Conservation (phyloP, 805 yeast genomes). For the Pichia eremophila region DNA sequence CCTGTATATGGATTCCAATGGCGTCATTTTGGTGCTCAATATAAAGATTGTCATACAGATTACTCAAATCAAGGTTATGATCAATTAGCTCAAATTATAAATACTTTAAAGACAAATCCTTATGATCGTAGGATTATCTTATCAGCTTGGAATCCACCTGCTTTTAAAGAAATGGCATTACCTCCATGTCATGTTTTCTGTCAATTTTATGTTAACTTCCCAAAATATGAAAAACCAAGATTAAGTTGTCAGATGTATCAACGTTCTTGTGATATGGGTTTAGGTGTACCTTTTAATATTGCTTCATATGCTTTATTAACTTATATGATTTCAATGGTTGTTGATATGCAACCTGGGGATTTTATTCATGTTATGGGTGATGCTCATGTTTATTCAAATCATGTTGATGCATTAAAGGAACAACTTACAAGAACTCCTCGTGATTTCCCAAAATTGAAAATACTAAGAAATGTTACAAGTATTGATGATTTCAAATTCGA, state of each 20-base stretch:
- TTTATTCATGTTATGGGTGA: conserved; percentile 95
- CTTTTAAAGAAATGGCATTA: conserved; percentile 85
- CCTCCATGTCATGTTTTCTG: conserved; percentile 98
- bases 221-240: conserved; percentile 46
- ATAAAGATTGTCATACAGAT: conserved; percentile 76
- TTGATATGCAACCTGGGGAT: conserved; percentile 91
- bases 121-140: conserved; percentile 89
- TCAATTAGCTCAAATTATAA: conserved; percentile 72
- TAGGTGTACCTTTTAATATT: conserved; percentile 98
- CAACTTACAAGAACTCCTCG: conserved; percentile 72
- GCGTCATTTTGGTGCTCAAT: conserved; percentile 98
- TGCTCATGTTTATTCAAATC: conserved; percentile 90
- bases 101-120: conserved; percentile 78
- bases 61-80: conserved; percentile 85
- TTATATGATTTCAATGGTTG: conserved; percentile 92
- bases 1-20: conserved; percentile 99
- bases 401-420: conserved; percentile 78
- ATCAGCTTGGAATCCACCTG: conserved; percentile 99
- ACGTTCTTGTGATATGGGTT: conserved; percentile 98
- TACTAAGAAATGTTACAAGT: conserved; percentile 53
- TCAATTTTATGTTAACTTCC: conserved; percentile 88
- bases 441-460: conserved; percentile 67
- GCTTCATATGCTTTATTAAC: conserved; percentile 93
- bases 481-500: conserved; percentile 87
- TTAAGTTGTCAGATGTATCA: conserved; percentile 88